Base-by-base conservation (phyloP, 768 basidiomycete genomes). In the Gloeopeniophorella convolvens region DNA sequence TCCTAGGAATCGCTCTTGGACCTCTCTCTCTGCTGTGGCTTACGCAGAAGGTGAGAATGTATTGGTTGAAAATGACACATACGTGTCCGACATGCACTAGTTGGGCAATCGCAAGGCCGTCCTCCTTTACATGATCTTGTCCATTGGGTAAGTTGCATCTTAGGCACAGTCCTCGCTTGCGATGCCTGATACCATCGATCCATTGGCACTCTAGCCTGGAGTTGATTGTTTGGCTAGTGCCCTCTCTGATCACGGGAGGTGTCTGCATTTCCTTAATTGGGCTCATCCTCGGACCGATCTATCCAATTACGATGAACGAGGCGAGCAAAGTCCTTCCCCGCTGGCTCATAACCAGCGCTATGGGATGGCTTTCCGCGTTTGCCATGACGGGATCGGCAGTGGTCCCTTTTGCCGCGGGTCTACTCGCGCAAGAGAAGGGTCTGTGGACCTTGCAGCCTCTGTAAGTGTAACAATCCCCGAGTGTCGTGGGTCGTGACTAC, bases 231-330 rank as follows among this genome's bases (percentile, higher is more conserved):
- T 89, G 86, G 85, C 70, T 82, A 23, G 76, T 80, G 0, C 82
- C 81, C 20, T 82, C 78, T 4, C 68, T 88, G 13, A 68, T 85
- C 9, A 82, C 77, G 3, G 73, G 78, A 56, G 85, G 77, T 2
- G 70, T 87, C 3, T 78, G 80, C 0, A 72, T 88, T 20, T 74
- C 82, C 2, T 56, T 86, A 37, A 66, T 86, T 12, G 87, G 86
- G 13, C 41, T 87, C 10, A 65, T 87, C 20, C 69, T 89, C n/a
- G 87, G 85, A 1, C 85, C 85, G 2, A 78, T 88, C 68, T 88
- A 83, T 60, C 84, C 83, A 1, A 76, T 85, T 20, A 23, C 33
- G 13, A 27, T 49, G 16, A 32, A 49, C 27, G 35, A 56, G 27
- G 48, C 53, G 6, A 51, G 56, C 20, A 41, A 28, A 4, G 18